Evolutionary conservation across 2,329 filamentous ascomycete species (phyloP).

Genomic region (Spiromastix sp.): DNA sequence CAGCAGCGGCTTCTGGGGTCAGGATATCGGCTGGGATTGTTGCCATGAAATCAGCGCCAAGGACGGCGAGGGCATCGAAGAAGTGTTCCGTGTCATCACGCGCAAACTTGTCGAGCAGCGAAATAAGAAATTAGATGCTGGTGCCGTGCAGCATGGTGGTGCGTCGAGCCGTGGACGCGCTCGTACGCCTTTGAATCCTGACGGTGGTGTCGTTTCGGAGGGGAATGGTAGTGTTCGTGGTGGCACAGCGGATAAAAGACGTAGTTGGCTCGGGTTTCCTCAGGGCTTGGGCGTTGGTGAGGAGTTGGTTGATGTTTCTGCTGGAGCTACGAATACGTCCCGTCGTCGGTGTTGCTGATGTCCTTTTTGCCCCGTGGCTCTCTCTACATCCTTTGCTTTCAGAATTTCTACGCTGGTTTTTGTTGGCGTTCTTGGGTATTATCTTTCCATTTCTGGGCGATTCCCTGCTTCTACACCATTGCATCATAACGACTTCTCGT

Average conservation of each 20-base stretch:
- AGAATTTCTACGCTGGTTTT: background rate
- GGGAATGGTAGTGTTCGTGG: slow-evolving; percentile 51
- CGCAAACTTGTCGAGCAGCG: slow-evolving; percentile 71
- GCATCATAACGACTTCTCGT: too few relatives aligned
- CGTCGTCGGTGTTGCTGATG: slow-evolving; percentile 33
- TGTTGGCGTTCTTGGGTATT: background rate
- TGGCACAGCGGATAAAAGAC: slow-evolving; percentile 47
- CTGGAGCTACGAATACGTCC: slow-evolving; percentile 22
- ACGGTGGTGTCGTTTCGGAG: slow-evolving; percentile 27
- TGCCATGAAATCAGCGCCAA: slow-evolving; percentile 95
- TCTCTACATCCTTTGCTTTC: slow-evolving; percentile 1
- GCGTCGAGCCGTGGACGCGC: slow-evolving; percentile 37
- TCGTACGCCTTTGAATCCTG: slow-evolving; percentile 35
- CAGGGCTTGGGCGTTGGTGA: slow-evolving; percentile 32
- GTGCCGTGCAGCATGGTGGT: slow-evolving; percentile 36
- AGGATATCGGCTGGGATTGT: slow-evolving; percentile 90
- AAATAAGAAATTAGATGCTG: slow-evolving; percentile 44
- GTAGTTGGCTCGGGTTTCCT: slow-evolving; percentile 56
- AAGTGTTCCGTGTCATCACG: slow-evolving; percentile 86
- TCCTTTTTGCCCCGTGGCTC: slow-evolving; percentile 3
- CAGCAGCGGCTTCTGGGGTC: slow-evolving; percentile 57
- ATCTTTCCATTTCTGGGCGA: background rate
- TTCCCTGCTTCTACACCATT: background rate
- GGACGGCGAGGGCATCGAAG: slow-evolving; percentile 89
- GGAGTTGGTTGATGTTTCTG: slow-evolving; percentile 19